Evolutionary conservation across 176 grass and related monocot genomes (phyloP).

Genomic region (Oryza glaberrima): DNA sequence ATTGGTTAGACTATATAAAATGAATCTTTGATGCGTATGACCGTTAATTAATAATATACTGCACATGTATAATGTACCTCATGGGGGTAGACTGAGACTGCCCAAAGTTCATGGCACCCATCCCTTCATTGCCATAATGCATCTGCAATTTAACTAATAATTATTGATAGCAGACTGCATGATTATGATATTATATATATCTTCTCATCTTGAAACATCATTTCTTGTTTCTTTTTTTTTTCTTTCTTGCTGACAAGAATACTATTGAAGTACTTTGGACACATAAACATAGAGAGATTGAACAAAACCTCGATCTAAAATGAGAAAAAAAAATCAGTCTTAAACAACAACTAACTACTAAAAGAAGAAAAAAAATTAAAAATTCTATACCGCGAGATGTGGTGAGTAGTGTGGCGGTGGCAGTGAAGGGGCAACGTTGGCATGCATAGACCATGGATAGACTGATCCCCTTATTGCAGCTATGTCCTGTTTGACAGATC

Average conservation of each 20-base stretch:
- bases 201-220: neutral
- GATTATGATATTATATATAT: neutral
- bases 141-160: neutral
- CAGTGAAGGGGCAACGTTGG: neutral
- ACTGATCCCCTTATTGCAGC: neutral
- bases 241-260: neutral
- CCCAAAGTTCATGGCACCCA: neutral
- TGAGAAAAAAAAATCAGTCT: neutral
- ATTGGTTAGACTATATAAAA: neutral
- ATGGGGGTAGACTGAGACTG: neutral
- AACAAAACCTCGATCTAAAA: neutral
- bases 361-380: neutral
- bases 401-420: neutral
- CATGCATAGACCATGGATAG: neutral
- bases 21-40: slow-evolving; percentile 1
- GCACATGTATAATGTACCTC: neutral
- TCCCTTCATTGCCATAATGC: neutral
- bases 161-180: neutral
- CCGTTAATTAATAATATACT: neutral
- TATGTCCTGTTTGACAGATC: neutral
- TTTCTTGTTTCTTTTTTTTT: neutral
- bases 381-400: neutral
- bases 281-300: neutral
- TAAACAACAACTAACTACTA: too few species aligned
- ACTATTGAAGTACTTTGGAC: neutral